Evolutionary conservation across 2,329 filamentous ascomycete genomes (phyloP).

Genomic region (Colletotrichum theobromicola): DNA sequence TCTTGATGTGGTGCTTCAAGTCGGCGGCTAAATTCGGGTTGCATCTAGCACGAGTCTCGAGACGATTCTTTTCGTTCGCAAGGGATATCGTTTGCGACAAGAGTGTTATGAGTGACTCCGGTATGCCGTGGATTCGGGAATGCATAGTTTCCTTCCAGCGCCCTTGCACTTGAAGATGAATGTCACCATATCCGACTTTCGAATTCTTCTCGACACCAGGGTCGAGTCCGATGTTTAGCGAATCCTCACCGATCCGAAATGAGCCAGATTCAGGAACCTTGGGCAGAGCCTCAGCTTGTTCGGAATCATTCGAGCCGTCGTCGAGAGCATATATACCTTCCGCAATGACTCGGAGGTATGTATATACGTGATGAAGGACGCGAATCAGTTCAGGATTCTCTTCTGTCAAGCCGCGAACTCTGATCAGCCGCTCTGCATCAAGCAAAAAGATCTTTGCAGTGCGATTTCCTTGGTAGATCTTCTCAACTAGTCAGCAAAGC

Average conservation of each 20-base stretch:
- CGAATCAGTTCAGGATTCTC: slow-evolving; percentile 39
- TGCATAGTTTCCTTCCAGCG: slow-evolving; percentile 45
- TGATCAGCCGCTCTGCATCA: slow-evolving; percentile 48
- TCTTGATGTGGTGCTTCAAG: slow-evolving; percentile 31
- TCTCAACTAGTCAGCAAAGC: not conserved
- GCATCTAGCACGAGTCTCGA: slow-evolving; percentile 25
- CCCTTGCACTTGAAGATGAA: slow-evolving; percentile 45
- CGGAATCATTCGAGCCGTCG: not conserved
- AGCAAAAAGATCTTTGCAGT: slow-evolving; percentile 28
- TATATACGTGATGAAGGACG: slow-evolving; percentile 52
- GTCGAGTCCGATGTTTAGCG: slow-evolving; percentile 24
- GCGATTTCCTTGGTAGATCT: not conserved
- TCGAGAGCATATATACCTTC: slow-evolving; percentile 35
- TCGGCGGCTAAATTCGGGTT: slow-evolving; percentile 29
- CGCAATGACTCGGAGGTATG: slow-evolving; percentile 46
- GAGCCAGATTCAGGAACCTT: not conserved
- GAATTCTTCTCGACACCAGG: slow-evolving; percentile 31
- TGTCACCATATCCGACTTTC: slow-evolving; percentile 46
- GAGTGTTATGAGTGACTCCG: slow-evolving; percentile 43
- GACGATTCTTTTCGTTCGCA: slow-evolving; percentile 42
- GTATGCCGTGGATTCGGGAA: slow-evolving; percentile 48
- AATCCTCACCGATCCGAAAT: slow-evolving; percentile 31
- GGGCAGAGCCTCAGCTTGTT: not conserved
- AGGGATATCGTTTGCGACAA: slow-evolving; percentile 46
- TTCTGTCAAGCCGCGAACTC: slow-evolving; percentile 37